Evolutionary conservation across 139 green algal genomes (phyloP).

Genomic region (Closterium sp.): DNA sequence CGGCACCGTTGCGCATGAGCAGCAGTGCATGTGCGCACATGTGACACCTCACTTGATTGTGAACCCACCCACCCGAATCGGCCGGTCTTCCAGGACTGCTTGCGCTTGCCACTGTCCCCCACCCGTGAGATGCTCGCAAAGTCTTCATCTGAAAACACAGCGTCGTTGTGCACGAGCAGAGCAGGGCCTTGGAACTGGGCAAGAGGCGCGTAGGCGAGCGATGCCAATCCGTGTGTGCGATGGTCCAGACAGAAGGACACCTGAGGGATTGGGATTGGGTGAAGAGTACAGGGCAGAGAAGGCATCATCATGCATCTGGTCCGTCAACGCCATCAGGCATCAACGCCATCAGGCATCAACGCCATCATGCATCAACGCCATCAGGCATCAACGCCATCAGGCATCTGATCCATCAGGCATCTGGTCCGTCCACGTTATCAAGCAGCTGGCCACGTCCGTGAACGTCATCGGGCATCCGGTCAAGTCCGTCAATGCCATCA

Average conservation of each 20-base stretch:
- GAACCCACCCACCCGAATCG: constrained; percentile 59
- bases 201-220: constrained; percentile 49
- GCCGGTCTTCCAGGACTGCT: constrained; percentile 65
- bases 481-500: neutral
- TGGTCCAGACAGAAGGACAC: constrained; percentile 5
- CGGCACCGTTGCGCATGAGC: constrained; percentile 69
- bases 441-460: too few relatives aligned
- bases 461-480: too few relatives aligned
- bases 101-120: constrained; percentile 68
- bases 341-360: neutral
- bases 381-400: too few relatives aligned
- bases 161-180: constrained; percentile 73
- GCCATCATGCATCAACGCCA: too few relatives aligned
- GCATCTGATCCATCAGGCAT: too few relatives aligned
- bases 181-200: constrained; percentile 66
- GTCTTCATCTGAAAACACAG: constrained; percentile 66
- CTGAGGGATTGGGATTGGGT: neutral
- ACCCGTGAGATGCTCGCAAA: constrained; percentile 72
- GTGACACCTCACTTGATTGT: too few relatives aligned
- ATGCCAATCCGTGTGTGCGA: constrained; percentile 26
- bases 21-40: constrained; percentile 64
- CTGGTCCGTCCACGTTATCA: too few relatives aligned
- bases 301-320: neutral
- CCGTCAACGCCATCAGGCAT: neutral
- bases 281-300: too few relatives aligned